phyloP scores from a whole-genome alignment of 169 alveolate genomes.

The Sarcocystis neurona region DNA sequence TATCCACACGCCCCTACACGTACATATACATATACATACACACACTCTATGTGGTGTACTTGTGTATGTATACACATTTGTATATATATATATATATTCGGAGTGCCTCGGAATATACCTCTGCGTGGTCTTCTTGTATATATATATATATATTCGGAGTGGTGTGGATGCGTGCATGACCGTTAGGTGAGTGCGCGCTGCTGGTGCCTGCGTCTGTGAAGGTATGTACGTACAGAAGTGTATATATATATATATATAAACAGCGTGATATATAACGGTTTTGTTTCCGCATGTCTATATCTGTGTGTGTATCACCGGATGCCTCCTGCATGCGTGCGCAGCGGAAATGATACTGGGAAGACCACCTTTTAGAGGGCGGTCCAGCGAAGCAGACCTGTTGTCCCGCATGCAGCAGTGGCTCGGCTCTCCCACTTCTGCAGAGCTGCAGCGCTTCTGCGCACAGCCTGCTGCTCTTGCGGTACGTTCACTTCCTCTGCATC shows the following conservation, averaged over 20 bases:
- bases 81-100: not conserved
- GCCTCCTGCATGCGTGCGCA: not conserved
- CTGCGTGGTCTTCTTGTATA: not conserved
- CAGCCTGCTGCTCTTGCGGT: not conserved
- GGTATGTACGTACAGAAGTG: not conserved
- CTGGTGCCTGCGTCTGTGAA: no score
- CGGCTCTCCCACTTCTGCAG: not conserved
- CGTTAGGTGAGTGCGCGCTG: no score
- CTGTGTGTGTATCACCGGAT: not conserved
- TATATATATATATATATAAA: no score
- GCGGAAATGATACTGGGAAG: slow-evolving; percentile 10
- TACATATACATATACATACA: not conserved
- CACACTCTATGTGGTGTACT: not conserved
- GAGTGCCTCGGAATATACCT: not conserved
- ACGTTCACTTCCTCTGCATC: not conserved
- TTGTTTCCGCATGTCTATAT: not conserved
- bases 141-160: not conserved
- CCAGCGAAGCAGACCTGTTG: slow-evolving; percentile 2
- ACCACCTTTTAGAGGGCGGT: not conserved
- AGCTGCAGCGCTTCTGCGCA: not conserved
- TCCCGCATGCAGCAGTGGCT: not conserved
- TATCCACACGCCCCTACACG: no score
- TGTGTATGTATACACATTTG: not conserved
- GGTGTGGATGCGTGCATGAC: no score
- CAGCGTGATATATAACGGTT: not conserved